Percentiles rank a stretch among this genome's conserved stretches.
phyloP scores from a whole-genome alignment of 2,329 filamentous ascomycete genomes.

The Neurospora sp. region DNA sequence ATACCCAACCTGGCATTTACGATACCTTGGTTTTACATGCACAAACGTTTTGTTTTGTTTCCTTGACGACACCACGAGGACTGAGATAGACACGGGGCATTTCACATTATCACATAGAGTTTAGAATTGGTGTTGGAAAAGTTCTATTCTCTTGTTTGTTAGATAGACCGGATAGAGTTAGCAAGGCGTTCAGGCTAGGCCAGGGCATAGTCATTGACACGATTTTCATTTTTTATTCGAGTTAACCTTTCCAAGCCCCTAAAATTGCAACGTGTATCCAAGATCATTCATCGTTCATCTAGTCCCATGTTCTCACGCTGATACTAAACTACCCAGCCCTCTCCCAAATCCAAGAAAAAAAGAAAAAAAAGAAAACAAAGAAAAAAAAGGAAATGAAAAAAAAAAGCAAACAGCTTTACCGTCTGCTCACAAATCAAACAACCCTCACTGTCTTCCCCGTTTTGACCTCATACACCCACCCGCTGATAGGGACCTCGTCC shows the following conservation, averaged over 20 bases:
- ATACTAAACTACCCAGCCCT: not conserved
- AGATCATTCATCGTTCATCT: not conserved
- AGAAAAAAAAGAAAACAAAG: too few relatives aligned
- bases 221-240: not conserved
- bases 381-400: too few relatives aligned
- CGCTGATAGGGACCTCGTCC: constrained; percentile 50
- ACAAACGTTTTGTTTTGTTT: not conserved
- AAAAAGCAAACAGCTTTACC: too few relatives aligned
- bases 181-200: not conserved
- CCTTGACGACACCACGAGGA: not conserved
- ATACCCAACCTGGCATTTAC: not conserved
- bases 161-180: not conserved
- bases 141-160: not conserved
- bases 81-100: not conserved
- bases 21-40: not conserved
- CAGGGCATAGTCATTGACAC: not conserved
- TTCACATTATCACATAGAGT: not conserved
- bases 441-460: constrained; percentile 41
- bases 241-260: not conserved
- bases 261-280: not conserved
- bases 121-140: not conserved
- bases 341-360: too few relatives aligned
- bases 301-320: not conserved
- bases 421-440: constrained; percentile 6
- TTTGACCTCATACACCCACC: constrained; percentile 72